These are phyloP conservation scores for Aspergillus clavatus DNA, from an alignment of 2,329 filamentous ascomycete species.

Conservation along the genomic window DNA sequence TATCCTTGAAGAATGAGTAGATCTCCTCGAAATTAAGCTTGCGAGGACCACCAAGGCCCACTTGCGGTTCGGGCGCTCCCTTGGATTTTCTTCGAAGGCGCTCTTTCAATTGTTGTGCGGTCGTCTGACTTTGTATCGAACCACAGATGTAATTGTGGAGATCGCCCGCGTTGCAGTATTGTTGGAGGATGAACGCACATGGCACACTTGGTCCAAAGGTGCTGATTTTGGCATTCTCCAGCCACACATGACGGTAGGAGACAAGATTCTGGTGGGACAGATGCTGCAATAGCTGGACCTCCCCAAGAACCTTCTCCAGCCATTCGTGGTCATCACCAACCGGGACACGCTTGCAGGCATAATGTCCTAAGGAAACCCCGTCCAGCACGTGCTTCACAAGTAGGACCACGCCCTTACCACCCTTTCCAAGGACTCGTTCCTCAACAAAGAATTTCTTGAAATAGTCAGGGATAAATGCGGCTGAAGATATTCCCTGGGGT, in stretches of 20 bases:
- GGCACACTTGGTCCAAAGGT: constrained; percentile 87
- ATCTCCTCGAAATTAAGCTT: constrained; percentile 80
- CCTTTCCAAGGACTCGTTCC: constrained; percentile 76
- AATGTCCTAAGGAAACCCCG: constrained; percentile 79
- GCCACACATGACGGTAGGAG: constrained; percentile 94
- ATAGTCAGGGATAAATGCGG: constrained; percentile 87
- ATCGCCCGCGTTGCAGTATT: constrained; percentile 94
- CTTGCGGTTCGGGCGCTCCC: constrained; percentile 63
- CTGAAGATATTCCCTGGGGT: constrained; percentile 69
- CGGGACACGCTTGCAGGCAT: constrained; percentile 94
- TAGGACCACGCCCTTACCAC: constrained; percentile 90
- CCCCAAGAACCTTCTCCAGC: constrained; percentile 89
- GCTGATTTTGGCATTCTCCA: constrained; percentile 80
- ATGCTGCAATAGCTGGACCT: constrained; percentile 87
- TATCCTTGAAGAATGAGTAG: constrained; percentile 92
- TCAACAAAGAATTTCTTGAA: constrained; percentile 92
- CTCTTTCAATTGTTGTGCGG: constrained; percentile 83
- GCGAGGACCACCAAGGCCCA: constrained; percentile 49
- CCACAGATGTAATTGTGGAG: constrained; percentile 82
- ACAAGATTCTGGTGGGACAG: constrained; percentile 93
- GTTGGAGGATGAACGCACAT: constrained; percentile 93
- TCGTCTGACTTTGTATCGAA: constrained; percentile 55
- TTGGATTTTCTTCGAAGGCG: constrained; percentile 77
- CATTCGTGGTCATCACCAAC: constrained; percentile 92
- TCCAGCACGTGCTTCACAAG: constrained; percentile 92